These are phyloP conservation scores for Russula brevipes DNA, from an alignment of 768 basidiomycete species.

Conservation along the genomic window DNA sequence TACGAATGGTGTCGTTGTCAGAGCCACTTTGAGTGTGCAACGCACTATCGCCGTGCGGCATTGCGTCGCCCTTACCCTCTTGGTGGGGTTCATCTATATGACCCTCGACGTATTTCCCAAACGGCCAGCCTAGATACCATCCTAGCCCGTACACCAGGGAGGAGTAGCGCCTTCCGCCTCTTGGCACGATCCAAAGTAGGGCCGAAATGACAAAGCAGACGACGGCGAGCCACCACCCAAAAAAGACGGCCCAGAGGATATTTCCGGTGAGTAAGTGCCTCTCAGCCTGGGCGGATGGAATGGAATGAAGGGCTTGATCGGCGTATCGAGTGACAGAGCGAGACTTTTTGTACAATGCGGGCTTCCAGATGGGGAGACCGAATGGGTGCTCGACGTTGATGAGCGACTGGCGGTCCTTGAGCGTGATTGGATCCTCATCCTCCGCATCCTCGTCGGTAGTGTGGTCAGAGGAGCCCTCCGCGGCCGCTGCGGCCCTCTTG, in stretches of 20 bases:
- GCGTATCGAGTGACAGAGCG: conserved; percentile 95
- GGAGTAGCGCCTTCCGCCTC: conserved; percentile 79
- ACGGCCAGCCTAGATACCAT: conserved; percentile 97
- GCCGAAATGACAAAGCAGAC: conserved; percentile 62
- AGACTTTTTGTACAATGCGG: conserved; percentile 96
- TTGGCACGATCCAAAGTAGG: conserved; percentile 66
- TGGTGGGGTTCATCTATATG: conserved; percentile 38
- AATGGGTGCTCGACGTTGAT: conserved; percentile 99
- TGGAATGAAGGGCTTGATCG: conserved; percentile 87
- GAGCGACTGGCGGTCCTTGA: conserved; percentile 94
- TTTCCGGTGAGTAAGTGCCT: conserved; percentile 92
- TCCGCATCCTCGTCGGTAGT: conserved; percentile 40
- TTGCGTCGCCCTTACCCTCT: conserved; percentile 38
- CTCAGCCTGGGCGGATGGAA: conserved; percentile 90
- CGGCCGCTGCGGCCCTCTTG: conserved; percentile 34
- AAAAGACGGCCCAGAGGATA: conserved; percentile 82
- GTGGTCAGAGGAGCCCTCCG: conserved; percentile 34
- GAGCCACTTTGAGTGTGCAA: conserved; percentile 29
- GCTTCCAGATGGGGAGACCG: conserved; percentile 99
- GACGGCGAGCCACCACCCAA: conserved; percentile 91
- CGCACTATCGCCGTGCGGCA: conserved; percentile 34
- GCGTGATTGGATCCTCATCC: conserved; percentile 84
- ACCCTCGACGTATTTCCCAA: conserved; percentile 97
- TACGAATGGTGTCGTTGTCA: conserved; percentile 35
- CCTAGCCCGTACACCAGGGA: conserved; percentile 86